Evolutionary conservation across 106 monocot genomes (phyloP).

Genomic region (Platanthera zijinensis): DNA sequence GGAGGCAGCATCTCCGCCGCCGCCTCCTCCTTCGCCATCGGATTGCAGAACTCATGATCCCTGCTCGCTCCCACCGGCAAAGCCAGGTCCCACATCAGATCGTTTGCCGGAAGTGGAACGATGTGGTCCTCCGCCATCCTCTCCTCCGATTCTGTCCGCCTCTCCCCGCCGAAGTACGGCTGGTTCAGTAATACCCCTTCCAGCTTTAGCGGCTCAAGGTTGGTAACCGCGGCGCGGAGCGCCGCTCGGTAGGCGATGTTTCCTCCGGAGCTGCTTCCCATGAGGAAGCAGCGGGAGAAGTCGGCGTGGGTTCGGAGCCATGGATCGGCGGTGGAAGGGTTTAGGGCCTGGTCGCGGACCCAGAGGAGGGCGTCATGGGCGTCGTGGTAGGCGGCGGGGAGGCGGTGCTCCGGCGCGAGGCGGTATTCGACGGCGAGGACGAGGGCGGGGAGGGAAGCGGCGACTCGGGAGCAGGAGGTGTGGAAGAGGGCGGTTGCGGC

Average conservation of each 20-base stretch:
- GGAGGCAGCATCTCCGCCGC: constrained; percentile 5
- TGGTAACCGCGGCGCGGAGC: background rate
- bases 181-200: constrained; percentile 18
- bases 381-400: constrained; percentile 27
- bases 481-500: constrained; percentile 11
- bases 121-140: constrained; percentile 20
- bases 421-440: constrained; percentile 27
- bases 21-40: background rate
- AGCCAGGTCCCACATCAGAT: constrained; percentile 36
- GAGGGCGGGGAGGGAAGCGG: constrained; percentile 8
- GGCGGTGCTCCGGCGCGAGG: constrained; percentile 18
- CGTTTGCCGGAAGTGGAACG: constrained; percentile 23
- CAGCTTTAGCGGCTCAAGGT: constrained; percentile 9
- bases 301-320: constrained; percentile 22
- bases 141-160: constrained; percentile 21
- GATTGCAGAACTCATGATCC: constrained; percentile 38
- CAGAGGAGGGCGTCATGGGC: constrained; percentile 13
- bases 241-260: constrained; percentile 29
- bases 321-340: constrained; percentile 6
- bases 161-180: constrained; percentile 26
- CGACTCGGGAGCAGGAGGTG: constrained; percentile 10
- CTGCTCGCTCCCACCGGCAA: constrained; percentile 22
- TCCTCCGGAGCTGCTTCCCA: constrained; percentile 31
- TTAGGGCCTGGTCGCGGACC: background rate
- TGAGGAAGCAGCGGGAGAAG: constrained; percentile 17